Evolutionary conservation across 352 stramenopile species (phyloP).

Genomic region (Pythium monospermum): DNA sequence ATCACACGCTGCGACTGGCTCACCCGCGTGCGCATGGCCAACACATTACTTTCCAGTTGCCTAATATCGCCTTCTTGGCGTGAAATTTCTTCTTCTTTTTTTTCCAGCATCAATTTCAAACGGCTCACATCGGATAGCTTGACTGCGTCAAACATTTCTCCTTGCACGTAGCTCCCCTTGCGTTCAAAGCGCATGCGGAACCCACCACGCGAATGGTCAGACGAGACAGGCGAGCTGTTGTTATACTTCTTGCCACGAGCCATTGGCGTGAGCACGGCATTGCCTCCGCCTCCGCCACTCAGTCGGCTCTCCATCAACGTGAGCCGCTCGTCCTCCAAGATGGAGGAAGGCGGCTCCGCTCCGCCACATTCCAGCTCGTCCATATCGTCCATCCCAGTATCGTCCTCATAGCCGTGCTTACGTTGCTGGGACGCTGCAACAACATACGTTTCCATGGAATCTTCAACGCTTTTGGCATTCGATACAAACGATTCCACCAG

Average conservation of each 20-base stretch:
- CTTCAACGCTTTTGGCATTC: slow-evolving; percentile 66
- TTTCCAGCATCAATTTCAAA: slow-evolving; percentile 56
- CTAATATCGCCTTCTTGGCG: slow-evolving; percentile 59
- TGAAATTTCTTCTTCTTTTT: slow-evolving; percentile 65
- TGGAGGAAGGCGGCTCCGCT: background rate
- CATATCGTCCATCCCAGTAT: background rate
- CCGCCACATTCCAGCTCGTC: slow-evolving; percentile 20
- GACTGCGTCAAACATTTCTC: slow-evolving; percentile 80
- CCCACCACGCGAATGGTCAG: slow-evolving; percentile 35
- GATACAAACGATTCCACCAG: slow-evolving; percentile 80
- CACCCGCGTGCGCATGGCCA: slow-evolving; percentile 62
- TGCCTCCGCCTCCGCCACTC: too few relatives aligned
- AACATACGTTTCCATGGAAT: slow-evolving; percentile 61
- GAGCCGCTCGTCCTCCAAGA: slow-evolving; percentile 48
- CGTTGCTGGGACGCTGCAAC: slow-evolving; percentile 28
- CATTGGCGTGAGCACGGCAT: background rate
- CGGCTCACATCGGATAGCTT: slow-evolving; percentile 70
- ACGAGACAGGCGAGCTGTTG: slow-evolving; percentile 26
- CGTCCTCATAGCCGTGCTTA: too few relatives aligned
- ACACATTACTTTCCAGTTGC: slow-evolving; percentile 60
- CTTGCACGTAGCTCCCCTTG: slow-evolving; percentile 60
- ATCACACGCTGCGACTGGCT: slow-evolving; percentile 60
- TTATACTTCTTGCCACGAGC: slow-evolving; percentile 1
- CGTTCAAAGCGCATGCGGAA: slow-evolving; percentile 70
- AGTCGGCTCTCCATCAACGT: slow-evolving; percentile 46